Base-by-base conservation (phyloP, 2,329 filamentous ascomycete species). In the Arthrocladium fulminans region DNA sequence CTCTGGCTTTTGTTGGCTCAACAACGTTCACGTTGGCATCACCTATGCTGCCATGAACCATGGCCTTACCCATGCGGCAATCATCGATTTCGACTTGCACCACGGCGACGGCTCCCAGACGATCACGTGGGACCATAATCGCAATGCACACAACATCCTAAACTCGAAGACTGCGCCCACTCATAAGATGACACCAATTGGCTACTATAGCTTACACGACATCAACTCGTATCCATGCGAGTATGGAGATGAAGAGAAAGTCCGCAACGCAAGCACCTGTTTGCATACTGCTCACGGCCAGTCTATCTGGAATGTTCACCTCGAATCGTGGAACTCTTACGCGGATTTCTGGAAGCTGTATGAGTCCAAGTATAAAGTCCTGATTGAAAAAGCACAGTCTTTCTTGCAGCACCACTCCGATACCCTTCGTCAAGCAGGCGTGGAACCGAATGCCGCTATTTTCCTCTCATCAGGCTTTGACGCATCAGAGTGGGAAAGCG, bases 211-310 rank as follows among this genome's bases (percentile, higher is more conserved):
- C 64, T 66, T 98, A 37, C 92, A 98, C 64, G 92, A 98, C 61
- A 96, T 98, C 70, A 97, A 98, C 67, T 97, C 90, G 0, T 98
- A 94, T 61, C 92, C 94, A 0, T 98, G 92, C 63, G 92, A 98
- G 65, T 79, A 77, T 63, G 92, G 90, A n/a, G 90, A 97, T 53
- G 80, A 85, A 50, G 87, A 92, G 19, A 97, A 97, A 66, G 83
- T 97, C 45, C 87, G 85, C 62, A 94, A 90, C 59, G 92, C 94
- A 1, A 96, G 89, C 68, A 69, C 96, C 22, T 97, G 94, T 63
- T 83, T 98, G 54, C 89, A 97, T 52, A 89, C 89, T 59, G 88
- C 90, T 0, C 92, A 98, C 62, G 85, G 87, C 1, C 92, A 98
- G 65, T 90, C 81, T 7, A 81, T 97, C 45, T 97, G 92, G 88